Evolutionary conservation across 2,329 filamentous ascomycete genomes (phyloP).

Genomic region (Talaromyces sp.): DNA sequence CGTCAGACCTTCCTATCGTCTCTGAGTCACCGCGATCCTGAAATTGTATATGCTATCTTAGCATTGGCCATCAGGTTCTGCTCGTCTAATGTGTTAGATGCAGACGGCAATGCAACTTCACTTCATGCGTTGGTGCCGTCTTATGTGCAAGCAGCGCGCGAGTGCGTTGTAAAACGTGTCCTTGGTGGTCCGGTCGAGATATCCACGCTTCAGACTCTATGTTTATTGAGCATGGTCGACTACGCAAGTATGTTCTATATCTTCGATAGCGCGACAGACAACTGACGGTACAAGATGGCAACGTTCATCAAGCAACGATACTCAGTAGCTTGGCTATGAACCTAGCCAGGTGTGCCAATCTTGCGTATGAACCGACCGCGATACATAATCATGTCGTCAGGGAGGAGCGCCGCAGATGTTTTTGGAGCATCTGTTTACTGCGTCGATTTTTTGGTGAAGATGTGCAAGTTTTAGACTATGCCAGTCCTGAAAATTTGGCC

Average conservation of each 20-base stretch:
- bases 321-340: conserved; percentile 44
- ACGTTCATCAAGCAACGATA: conserved; percentile 35
- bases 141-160: conserved; percentile 38
- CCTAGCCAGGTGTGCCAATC: conserved; percentile 44
- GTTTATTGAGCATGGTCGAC: conserved; percentile 40
- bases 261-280: background rate
- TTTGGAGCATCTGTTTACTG: conserved; percentile 44
- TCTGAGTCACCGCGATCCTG: conserved; percentile 37
- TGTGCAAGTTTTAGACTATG: conserved; percentile 39
- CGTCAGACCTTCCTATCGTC: conserved; percentile 40
- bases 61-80: conserved; percentile 46
- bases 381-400: conserved; percentile 22
- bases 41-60: conserved; percentile 36
- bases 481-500: conserved; percentile 33
- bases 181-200: conserved; percentile 41
- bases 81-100: conserved; percentile 24
- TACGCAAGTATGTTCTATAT: conserved; percentile 36
- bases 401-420: conserved; percentile 39
- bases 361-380: conserved; percentile 36
- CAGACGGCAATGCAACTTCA: conserved; percentile 22
- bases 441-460: conserved; percentile 45
- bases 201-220: conserved; percentile 43
- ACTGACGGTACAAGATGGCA: conserved; percentile 30
- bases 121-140: conserved; percentile 26
- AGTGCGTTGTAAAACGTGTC: conserved; percentile 38